Evolutionary conservation across 495 filamentous ascomycete genomes (phyloP), one percentile per base, ranked within the genome.

Genomic region (Tuber microsphaerosporum): DNA sequence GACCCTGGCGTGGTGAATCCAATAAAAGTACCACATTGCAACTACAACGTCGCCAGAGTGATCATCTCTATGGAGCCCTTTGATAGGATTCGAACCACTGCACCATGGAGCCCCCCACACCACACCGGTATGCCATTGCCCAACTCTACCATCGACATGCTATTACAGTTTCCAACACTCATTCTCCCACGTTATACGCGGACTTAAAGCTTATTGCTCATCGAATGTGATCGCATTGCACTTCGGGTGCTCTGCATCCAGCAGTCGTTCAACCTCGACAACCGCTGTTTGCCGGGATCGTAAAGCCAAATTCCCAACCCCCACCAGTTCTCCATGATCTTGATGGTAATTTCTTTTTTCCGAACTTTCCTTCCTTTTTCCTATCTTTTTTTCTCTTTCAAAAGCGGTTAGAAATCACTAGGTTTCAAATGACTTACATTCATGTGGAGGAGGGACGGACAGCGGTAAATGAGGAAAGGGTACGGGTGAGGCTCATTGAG

Each of bases 381-480:
- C 51, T 2, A 56, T 56, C 22, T 17, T 56, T 22, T 65, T 65
- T 17, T 65, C 0, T 17, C 56, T 12, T 6, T 65, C 56, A 26
- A 31, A 65, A 31, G 56, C 56, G 56, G 56, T 65, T 65, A 65
- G 56, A 31, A 65, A 65, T 65, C 56, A n/a, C 16, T 8, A 1
- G 56, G 56, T 65, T 65, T 65, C 56, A 65, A 65, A 65, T 65
- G 56, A 65, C 56, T 31, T 65, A 65, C 56, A 65, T 65, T 10
- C 56, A 65, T 65, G 56, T 65, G 56, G 56, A 65, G 56, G 56
- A 56, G 51, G 51, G 51, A 56, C 22, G n/a, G 56, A 65, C 26
- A 65, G 56, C 56, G 56, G 56, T 31, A 65, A 65, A 65, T 65
- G 56, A 65, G 56, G 56, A 26, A 61, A 61, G 10, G 31, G 56